Base-by-base conservation (phyloP, 805 yeast genomes). In the Komagataella phaffii region DNA sequence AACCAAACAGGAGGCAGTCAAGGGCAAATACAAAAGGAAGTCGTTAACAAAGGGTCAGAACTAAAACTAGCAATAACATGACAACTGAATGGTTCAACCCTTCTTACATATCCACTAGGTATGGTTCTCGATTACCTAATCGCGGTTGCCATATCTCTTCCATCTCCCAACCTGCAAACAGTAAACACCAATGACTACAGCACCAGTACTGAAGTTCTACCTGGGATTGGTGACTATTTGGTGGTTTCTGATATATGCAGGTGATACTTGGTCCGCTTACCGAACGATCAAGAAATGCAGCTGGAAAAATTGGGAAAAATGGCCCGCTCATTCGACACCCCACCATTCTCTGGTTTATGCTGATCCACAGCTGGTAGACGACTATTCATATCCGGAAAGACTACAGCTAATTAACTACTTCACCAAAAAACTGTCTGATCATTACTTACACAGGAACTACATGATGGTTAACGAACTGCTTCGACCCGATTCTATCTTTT, bases 301-400 rank as follows among this genome's bases (percentile, higher is more conserved):
- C 4, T 89, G 96, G 96, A 59, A 65, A 2, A 63, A 62, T 0
- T 85, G 91, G 90, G 88, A 83, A 56, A 48, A 64, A 3, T 81
- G 88, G 87, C 18, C 49, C 19, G 23, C 56, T 52, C 36, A 7
- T 24, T 21, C 23, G 21, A 18, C n/a, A 40, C 6, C 17, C 24
- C 7, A 52, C 45, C 53, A 51, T 10, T 45, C 53, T n/a, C 17
- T 53, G 21, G 21, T 93, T 10, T 73, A 88, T 43, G 98, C 97
- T 0, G 99, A 93, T 62, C 99, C 99, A 0, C 99, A 93, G 64
- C 73, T 93, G 46, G 84, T 93, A 59, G 99, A 93, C 61, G 84
- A 74, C 23, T 79, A 85, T 64, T 85, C 98, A 0, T 93, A 93
- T 63, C 95, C 95, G 1, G 80, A 76, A 2, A 69, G 89, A 58